Conservation (phyloP, 257 asterid species). For the Fraxinus pennsylvanica region DNA sequence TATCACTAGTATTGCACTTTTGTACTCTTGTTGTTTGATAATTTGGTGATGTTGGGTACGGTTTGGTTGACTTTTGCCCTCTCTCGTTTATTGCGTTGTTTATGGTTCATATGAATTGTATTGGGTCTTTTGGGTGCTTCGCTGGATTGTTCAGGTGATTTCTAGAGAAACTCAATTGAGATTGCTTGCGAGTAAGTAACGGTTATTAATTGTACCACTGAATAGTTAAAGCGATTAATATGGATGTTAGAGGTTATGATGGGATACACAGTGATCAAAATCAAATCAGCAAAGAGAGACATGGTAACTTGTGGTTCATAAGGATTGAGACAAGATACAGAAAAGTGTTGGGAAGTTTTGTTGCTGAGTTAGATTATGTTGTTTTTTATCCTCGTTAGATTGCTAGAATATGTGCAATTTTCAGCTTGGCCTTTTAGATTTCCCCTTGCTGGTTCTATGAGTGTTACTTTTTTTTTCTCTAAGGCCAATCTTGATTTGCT, state of each 20-base stretch:
- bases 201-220: not conserved
- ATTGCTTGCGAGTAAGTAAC: not conserved
- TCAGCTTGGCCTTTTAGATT: not conserved
- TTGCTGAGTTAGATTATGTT: too few relatives aligned
- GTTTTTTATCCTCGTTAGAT: too few relatives aligned
- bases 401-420: too few relatives aligned
- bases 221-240: not conserved
- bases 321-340: too few relatives aligned
- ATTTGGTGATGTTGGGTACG: not conserved
- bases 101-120: not conserved
- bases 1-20: not conserved
- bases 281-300: too few relatives aligned
- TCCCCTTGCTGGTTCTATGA: not conserved
- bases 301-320: too few relatives aligned
- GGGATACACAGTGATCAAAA: not conserved
- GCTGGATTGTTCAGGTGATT: not conserved
- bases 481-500: not conserved
- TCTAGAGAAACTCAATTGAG: not conserved
- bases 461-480: too few relatives aligned
- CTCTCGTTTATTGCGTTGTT: not conserved
- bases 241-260: not conserved
- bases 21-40: not conserved
- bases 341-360: too few relatives aligned
- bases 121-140: not conserved
- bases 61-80: not conserved